Percentiles rank a stretch among this genome's conserved stretches.
Evolutionary conservation across 2,329 filamentous ascomycete species (phyloP).

Genomic region (Monilinia fructicola): DNA sequence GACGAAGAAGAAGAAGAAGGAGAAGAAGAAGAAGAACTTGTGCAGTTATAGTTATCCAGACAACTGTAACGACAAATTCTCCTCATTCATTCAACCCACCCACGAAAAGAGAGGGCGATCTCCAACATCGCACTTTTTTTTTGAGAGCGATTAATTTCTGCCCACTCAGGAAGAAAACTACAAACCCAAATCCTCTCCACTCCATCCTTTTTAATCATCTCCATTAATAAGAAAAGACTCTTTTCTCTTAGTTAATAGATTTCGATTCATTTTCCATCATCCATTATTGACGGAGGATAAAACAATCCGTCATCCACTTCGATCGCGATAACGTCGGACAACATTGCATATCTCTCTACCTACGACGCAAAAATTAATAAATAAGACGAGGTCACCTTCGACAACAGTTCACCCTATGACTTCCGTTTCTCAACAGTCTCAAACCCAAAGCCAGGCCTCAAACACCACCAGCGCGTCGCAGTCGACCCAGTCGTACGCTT

Average conservation of each 20-base stretch:
- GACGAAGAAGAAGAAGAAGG: too few relatives aligned
- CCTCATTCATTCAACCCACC: conserved; percentile 18
- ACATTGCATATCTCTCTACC: conserved; percentile 14
- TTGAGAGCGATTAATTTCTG: conserved; percentile 41
- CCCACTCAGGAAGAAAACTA: conserved; percentile 30
- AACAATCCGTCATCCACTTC: conserved; percentile 16
- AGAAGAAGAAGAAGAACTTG: too few relatives aligned
- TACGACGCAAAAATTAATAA: background rate
- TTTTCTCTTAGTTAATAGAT: conserved; percentile 6
- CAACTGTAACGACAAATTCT: conserved; percentile 15
- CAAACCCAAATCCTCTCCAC: conserved; percentile 22
- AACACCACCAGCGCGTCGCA: conserved; percentile 54
- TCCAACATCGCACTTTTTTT: conserved; percentile 29
- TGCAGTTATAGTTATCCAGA: conserved; percentile 19
- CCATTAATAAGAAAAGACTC: conserved; percentile 22
- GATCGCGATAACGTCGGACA: conserved; percentile 39
- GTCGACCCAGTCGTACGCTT: conserved; percentile 64
- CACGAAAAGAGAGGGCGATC: conserved; percentile 29
- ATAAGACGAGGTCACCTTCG: conserved; percentile 27
- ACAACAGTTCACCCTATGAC: conserved; percentile 40
- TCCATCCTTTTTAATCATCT: conserved; percentile 22
- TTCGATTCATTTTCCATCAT: conserved; percentile 32
- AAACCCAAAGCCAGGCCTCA: conserved; percentile 50
- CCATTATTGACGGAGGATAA: conserved; percentile 34
- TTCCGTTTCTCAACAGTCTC: conserved; percentile 41